These are phyloP conservation scores for Trametes gibbosa DNA, from an alignment of 768 basidiomycete genomes.

Conservation along the genomic window DNA sequence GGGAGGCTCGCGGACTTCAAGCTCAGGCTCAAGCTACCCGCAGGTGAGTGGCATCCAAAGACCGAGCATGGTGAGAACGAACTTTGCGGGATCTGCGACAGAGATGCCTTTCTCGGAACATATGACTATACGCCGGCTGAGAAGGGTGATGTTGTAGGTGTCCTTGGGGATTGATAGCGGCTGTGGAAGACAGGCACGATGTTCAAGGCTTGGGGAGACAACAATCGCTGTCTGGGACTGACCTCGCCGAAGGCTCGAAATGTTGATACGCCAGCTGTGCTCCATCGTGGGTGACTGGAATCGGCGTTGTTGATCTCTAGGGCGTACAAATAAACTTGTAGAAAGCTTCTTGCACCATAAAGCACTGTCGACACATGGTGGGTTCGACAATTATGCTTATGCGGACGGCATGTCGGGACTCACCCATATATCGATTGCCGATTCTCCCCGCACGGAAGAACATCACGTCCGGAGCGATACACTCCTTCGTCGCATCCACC, in stretches of 20 bases:
- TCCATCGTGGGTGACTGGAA: constrained; percentile 36
- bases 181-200: constrained; percentile 33
- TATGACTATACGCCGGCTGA: constrained; percentile 64
- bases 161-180: constrained; percentile 71
- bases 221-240: constrained; percentile 40
- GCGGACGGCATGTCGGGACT: constrained; percentile 19
- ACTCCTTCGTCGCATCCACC: constrained; percentile 59
- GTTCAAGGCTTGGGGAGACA: background rate
- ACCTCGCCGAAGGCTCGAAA: constrained; percentile 72
- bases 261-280: constrained; percentile 29
- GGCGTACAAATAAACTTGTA: constrained; percentile 58
- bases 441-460: constrained; percentile 59
- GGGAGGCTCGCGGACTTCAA: constrained; percentile 50
- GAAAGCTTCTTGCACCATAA: constrained; percentile 59
- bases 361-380: constrained; percentile 47
- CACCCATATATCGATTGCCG: constrained; percentile 55
- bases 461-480: constrained; percentile 55
- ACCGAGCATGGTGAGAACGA: constrained; percentile 22
- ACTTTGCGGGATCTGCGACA: constrained; percentile 70
- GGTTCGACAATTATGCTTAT: background rate
- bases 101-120: constrained; percentile 63
- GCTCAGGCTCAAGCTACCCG: constrained; percentile 35
- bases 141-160: constrained; percentile 54
- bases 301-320: constrained; percentile 53
- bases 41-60: constrained; percentile 26